Conservation (phyloP, 306 rosid genomes). For the Gillenia trifoliata region DNA sequence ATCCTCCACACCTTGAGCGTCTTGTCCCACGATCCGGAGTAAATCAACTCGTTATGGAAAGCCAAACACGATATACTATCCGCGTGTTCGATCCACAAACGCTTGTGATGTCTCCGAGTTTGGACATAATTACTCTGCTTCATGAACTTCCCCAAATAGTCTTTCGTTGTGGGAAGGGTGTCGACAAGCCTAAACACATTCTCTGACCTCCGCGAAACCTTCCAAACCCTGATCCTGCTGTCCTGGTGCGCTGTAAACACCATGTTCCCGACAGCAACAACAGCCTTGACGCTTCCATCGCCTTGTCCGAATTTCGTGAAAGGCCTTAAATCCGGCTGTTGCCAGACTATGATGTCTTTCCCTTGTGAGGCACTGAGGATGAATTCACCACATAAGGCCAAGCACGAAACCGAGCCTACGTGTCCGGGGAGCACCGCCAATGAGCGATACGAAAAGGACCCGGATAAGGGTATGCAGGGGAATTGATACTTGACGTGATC, state of each 20-base stretch:
- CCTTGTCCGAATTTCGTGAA: slow-evolving; percentile 85
- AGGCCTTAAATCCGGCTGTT: slow-evolving; percentile 70
- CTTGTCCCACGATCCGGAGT: slow-evolving; percentile 96
- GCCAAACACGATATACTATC: slow-evolving; percentile 87
- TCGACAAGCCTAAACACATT: slow-evolving; percentile 60
- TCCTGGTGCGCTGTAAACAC: slow-evolving; percentile 91
- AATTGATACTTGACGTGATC: slow-evolving; percentile 4
- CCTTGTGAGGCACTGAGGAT: slow-evolving; percentile 85
- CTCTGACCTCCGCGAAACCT: slow-evolving; percentile 72
- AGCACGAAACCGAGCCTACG: slow-evolving; percentile 68
- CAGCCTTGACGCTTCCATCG: slow-evolving; percentile 78
- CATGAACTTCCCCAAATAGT: slow-evolving; percentile 81
- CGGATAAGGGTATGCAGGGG: slow-evolving; percentile 27
- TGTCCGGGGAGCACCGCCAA: slow-evolving; percentile 75
- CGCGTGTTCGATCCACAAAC: slow-evolving; percentile 81
- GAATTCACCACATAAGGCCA: slow-evolving; percentile 90
- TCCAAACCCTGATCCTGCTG: slow-evolving; percentile 81
- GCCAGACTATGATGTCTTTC: slow-evolving; percentile 85
- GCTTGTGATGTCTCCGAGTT: slow-evolving; percentile 76
- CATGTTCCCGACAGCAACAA: slow-evolving; percentile 55
- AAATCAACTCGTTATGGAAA: slow-evolving; percentile 54
- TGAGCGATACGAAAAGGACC: slow-evolving; percentile 41
- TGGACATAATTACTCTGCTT: slow-evolving; percentile 84
- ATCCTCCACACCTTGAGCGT: slow-evolving; percentile 78
- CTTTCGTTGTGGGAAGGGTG: slow-evolving; percentile 75